Evolutionary conservation across 306 rosid genomes (phyloP), one percentile per base, ranked within the genome.

Genomic region (Cicer arietinum): DNA sequence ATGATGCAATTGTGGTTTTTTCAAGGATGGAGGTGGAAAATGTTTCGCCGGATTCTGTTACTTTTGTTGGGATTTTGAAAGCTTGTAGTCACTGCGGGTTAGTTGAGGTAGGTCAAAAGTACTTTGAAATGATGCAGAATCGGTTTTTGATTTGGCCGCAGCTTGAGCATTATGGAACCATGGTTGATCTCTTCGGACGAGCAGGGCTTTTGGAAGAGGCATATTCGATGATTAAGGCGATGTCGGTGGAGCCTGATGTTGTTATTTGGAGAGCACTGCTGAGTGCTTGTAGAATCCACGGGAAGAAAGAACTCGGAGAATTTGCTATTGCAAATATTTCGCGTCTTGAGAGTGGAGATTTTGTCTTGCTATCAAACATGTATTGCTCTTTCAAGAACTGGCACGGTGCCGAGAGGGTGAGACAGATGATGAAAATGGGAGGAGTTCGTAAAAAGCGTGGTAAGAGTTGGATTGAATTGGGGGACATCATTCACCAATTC

Each of bases 161-260:
- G 18, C 84, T 90, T 11, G 88, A 90, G 83, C 96, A 90, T 77
- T 88, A 85, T 56, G 93, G 96, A 16, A 83, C 87, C 76, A 85
- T 90, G 91, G 90, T 87, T 79, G 96, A 90, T 84, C 88, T 90
- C 60, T 80, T 87, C 64, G 87, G 93, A 54, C 79, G 93, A 63
- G 88, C 88, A 4, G 96, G 93, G 79, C 79, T 76, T 50, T 72
- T 87, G 67, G 86, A 90, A 48, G 90, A 90, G 54, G 91, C 93
- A 13, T 77, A 77, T 84, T 84, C 53, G 8, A 47, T 87, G 51
- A 81, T 87, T 51, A 84, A 77, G 80, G 73, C 7, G 7, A 90
- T 90, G 96, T 83, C 81, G 5, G 77, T 90, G 79, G 82, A 90
- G 73, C 90, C 96, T 7, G 93, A 90, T 84, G 80, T 85, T 78